A percentile compares a stretch with the other conserved stretches of the same genome.
Evolutionary conservation across 75 land plant genomes (phyloP).

Genomic region (Cupressus sempervirens): DNA sequence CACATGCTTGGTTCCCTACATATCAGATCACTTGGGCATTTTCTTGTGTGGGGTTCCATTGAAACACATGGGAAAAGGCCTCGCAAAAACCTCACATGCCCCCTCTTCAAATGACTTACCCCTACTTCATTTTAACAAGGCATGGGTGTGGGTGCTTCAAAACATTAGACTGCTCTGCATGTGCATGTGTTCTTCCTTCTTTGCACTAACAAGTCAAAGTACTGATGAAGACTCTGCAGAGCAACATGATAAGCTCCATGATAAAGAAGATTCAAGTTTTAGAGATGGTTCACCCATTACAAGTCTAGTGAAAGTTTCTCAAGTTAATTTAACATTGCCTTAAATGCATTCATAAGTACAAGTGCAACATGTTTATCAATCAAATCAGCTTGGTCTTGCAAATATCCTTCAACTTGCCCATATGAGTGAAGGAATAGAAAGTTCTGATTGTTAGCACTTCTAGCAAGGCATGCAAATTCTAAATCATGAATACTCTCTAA

Average conservation of each 20-base stretch:
- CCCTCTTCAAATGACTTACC: too few relatives aligned
- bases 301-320: conserved; percentile 72
- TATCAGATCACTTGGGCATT: too few relatives aligned
- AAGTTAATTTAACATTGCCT: conserved; percentile 40
- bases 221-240: conserved; percentile 75
- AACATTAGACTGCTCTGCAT: too few relatives aligned
- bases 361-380: conserved; percentile 56
- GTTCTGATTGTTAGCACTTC: conserved; percentile 15
- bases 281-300: conserved; percentile 67
- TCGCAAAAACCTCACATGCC: too few relatives aligned
- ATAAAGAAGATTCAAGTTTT: conserved; percentile 71
- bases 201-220: too few relatives aligned
- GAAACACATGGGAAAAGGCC: too few relatives aligned
- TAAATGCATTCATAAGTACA: conserved; percentile 49
- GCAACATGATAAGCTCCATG: conserved; percentile 84
- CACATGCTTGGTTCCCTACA: too few relatives aligned
- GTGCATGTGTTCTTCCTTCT: too few relatives aligned
- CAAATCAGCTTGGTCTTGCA: conserved; percentile 63
- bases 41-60: too few relatives aligned
- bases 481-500: conserved; percentile 16
- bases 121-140: too few relatives aligned
- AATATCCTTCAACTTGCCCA: conserved; percentile 77
- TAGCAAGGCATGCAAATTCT: conserved; percentile 15
- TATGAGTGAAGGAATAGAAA: conserved; percentile 49
- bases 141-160: too few relatives aligned